phyloP scores from a whole-genome alignment of 2,329 filamentous ascomycete species.

The Exophiala sp. region DNA sequence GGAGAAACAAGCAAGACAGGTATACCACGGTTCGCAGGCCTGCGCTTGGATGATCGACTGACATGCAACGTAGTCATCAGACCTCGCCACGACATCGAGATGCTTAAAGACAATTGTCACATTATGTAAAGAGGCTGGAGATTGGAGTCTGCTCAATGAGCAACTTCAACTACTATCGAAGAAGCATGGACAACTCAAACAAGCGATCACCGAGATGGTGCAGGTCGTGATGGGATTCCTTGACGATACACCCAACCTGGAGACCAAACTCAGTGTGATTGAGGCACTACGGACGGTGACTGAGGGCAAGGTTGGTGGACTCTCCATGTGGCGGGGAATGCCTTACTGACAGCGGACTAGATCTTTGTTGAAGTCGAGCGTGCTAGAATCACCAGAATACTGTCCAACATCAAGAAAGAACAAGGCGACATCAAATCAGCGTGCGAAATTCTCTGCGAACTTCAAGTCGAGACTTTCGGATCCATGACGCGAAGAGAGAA shows the following conservation, averaged over 20 bases:
- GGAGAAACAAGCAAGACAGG: constrained; percentile 97
- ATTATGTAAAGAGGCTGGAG: constrained; percentile 83
- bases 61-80: constrained; percentile 63
- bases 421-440: constrained; percentile 88
- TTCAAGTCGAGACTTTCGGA: constrained; percentile 97
- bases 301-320: constrained; percentile 70
- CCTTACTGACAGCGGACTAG: constrained; percentile 38
- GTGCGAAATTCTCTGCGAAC: constrained; percentile 87
- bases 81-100: constrained; percentile 90
- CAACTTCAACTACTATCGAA: constrained; percentile 93
- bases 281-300: constrained; percentile 94
- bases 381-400: constrained; percentile 85
- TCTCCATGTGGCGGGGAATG: not conserved
- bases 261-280: constrained; percentile 88
- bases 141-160: constrained; percentile 94
- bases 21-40: constrained; percentile 38
- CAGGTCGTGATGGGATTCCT: constrained; percentile 92
- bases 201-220: constrained; percentile 98
- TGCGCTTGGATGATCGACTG: constrained; percentile 8
- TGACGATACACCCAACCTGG: constrained; percentile 73
- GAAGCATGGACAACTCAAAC: constrained; percentile 99
- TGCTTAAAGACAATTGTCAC: constrained; percentile 83
- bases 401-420: constrained; percentile 95
- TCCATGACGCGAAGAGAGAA: constrained; percentile 97
- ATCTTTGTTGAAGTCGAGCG: constrained; percentile 99